Evolutionary conservation across 2,329 filamentous ascomycete species (phyloP), one percentile per base, ranked within the genome.

Genomic region (Orbilia brochopaga): DNA sequence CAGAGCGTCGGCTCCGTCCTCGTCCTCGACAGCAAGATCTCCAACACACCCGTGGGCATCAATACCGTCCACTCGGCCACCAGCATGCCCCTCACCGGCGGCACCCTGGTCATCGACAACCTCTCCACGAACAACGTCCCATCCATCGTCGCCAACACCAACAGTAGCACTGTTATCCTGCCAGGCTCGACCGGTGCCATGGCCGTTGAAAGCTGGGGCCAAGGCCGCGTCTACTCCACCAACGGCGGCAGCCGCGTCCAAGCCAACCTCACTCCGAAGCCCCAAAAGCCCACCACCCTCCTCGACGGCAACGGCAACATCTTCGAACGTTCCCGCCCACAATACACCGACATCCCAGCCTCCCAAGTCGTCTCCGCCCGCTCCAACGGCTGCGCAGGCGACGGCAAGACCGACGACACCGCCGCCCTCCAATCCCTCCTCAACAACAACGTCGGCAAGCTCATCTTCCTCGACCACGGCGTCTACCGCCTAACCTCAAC

Each of bases 1-100:
- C 90, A 94, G 81, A 89, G 87, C 7, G 92, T 96, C 58, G 94
- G 94, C 63, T 96, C 93, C 0, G 85, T 96, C 51, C 80, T 96
- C 61, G 81, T 97, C 54, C 82, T 92, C 60, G 93, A 97, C 82
- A 92, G 88, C 81, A 87, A 83, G 75, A 86, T 97, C 77, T 85
- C 83, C 74, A 88, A 90, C 80, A 93, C 90, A 0, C 85, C 85
- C 1, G 85, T 91, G 61, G 93, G 90, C 75, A 84, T 97, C 77
- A 86, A 86, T 76, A 93, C 91, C 24, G 86, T 88, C 1, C 76
- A 93, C 92, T 77, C 91, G 90, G 85, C 86, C 75, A 93, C 91
- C 24, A 86, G 88, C 1, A 63, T 69, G 37, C 74, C 75, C 81
- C 81, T 80, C 75, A 82, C 83, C 57, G 87, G 86, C 62, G 86